A percentile compares a stretch with the other conserved stretches of the same genome.
phyloP scores from a whole-genome alignment of 2,329 filamentous ascomycete genomes.

The Lachnellula willkommii region DNA sequence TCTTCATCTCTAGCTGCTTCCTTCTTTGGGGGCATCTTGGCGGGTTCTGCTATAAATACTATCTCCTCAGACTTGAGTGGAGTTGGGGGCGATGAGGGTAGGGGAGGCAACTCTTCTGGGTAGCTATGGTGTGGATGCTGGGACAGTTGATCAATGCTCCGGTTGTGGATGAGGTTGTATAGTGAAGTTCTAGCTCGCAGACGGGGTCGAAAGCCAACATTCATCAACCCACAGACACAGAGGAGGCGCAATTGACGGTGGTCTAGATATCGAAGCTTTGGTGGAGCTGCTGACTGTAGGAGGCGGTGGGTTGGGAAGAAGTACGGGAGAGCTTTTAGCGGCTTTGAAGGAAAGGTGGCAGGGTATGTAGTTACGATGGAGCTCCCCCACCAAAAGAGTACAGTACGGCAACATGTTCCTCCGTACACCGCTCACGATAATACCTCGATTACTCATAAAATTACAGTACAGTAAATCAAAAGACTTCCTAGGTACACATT shows the following conservation, averaged over 20 bases:
- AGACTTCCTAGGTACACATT: not conserved
- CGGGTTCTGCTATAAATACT: slow-evolving; percentile 3
- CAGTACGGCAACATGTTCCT: too few species aligned
- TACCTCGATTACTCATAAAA: not conserved
- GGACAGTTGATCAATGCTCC: slow-evolving; percentile 41
- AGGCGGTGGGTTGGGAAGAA: slow-evolving; percentile 1
- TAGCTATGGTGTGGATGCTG: slow-evolving; percentile 19
- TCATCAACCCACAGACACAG: slow-evolving; percentile 22
- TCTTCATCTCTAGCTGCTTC: slow-evolving; percentile 37
- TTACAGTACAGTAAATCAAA: not conserved
- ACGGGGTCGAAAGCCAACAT: slow-evolving; percentile 42
- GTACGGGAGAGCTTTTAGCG: slow-evolving; percentile 12
- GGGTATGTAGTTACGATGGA: too few species aligned
- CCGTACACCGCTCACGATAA: too few species aligned
- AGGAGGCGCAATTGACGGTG: slow-evolving; percentile 1
- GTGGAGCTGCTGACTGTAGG: slow-evolving; percentile 1
- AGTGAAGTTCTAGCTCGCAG: slow-evolving; percentile 56
- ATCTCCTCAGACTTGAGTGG: slow-evolving; percentile 26
- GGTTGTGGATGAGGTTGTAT: slow-evolving; percentile 53
- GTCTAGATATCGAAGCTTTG: not conserved
- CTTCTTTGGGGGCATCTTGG: slow-evolving; percentile 37
- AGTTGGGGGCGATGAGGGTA: slow-evolving; percentile 31
- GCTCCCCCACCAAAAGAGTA: not conserved
- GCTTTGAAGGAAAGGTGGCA: not conserved
- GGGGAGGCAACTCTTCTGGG: slow-evolving; percentile 40